Evolutionary conservation across 2,329 filamentous ascomycete genomes (phyloP).

Genomic region (Dactylellina parvicollis): DNA sequence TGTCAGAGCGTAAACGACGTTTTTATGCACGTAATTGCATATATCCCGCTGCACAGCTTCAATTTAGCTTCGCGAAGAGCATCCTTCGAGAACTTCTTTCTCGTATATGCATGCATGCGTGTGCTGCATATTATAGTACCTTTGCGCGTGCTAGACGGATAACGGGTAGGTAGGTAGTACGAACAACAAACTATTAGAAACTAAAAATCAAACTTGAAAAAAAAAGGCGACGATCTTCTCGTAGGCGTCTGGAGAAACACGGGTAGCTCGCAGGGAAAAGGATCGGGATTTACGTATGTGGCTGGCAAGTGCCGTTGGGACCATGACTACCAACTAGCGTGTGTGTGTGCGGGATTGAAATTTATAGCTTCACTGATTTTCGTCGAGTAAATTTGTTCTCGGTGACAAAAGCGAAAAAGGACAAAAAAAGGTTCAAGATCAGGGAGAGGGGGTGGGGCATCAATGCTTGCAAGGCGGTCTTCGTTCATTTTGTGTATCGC

Average conservation of each 20-base stretch:
- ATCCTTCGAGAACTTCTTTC: not conserved
- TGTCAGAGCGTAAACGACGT: not conserved
- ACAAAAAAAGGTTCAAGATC: too few species aligned
- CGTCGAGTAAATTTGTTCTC: not conserved
- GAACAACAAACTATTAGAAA: too few species aligned
- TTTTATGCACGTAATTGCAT: not conserved
- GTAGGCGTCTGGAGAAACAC: not conserved
- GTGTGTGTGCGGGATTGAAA: not conserved
- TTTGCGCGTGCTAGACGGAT: not conserved
- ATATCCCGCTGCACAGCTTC: not conserved
- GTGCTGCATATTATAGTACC: not conserved
- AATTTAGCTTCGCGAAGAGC: too few species aligned
- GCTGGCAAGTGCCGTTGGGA: not conserved
- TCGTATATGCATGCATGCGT: constrained; percentile 10
- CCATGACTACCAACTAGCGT: not conserved
- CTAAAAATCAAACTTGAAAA: not conserved
- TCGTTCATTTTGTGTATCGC: constrained; percentile 1
- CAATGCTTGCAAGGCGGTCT: not conserved
- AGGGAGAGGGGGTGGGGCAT: not conserved
- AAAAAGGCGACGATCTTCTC: not conserved
- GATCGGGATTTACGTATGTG: constrained; percentile 14
- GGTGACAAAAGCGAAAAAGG: too few species aligned
- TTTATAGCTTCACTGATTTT: not conserved
- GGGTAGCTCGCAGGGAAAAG: not conserved
- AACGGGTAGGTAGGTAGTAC: constrained; percentile 8